Percentiles rank a stretch among this genome's conserved stretches.
Evolutionary conservation across 2,329 filamentous ascomycete species (phyloP).

Genomic region (Exophiala phaeomuriformis): DNA sequence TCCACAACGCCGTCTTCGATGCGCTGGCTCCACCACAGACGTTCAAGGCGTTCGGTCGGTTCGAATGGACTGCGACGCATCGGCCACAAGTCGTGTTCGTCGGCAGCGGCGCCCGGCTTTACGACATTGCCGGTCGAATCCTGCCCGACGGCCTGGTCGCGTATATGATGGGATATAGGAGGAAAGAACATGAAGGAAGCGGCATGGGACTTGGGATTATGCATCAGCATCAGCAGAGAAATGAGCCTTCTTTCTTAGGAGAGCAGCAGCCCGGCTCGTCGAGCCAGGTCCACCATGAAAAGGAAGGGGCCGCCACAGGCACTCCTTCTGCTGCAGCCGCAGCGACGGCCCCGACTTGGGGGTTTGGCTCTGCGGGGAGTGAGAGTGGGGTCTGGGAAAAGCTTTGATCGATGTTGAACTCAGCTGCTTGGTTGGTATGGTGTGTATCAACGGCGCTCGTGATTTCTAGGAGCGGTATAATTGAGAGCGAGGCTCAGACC

Average conservation of each 20-base stretch:
- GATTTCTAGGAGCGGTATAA: no score
- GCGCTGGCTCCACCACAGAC: conserved; percentile 56
- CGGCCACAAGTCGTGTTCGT: conserved; percentile 60
- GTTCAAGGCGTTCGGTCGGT: conserved; percentile 40
- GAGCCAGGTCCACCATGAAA: no score
- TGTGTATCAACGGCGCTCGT: neutral
- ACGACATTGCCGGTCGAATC: conserved; percentile 77
- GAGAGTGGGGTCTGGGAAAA: conserved; percentile 28
- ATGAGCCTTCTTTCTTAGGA: neutral
- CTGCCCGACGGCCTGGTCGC: conserved; percentile 70
- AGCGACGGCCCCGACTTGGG: conserved; percentile 4
- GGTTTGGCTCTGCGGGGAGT: conserved; percentile 10
- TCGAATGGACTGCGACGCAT: conserved; percentile 39
- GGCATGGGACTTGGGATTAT: neutral
- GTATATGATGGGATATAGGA: conserved; percentile 83
- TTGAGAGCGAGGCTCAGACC: no score
- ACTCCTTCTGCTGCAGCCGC: neutral
- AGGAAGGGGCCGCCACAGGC: no score
- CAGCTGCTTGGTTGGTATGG: neutral
- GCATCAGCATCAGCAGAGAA: neutral
- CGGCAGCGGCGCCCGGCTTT: conserved; percentile 74
- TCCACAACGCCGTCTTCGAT: conserved; percentile 87
- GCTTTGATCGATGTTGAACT: conserved; percentile 10
- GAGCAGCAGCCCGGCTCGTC: no score
- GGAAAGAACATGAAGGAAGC: conserved; percentile 35